Conservation (phyloP, 1,139 yeast genomes). For the Blastobotrys capitulatus region DNA sequence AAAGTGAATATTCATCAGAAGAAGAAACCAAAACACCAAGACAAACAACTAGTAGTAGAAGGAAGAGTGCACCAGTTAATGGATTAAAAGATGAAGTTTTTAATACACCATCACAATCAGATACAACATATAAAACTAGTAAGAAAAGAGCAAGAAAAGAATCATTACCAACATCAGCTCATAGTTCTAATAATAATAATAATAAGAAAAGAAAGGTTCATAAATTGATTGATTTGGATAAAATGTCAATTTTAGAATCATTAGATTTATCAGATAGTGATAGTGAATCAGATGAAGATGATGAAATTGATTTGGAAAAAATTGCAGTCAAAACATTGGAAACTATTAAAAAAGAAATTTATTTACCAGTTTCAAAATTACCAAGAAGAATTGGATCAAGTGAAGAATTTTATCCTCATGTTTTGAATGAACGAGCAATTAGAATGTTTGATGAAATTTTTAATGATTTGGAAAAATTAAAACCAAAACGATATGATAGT, state of each 20-base stretch:
- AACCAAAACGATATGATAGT: background rate
- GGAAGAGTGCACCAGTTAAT: background rate
- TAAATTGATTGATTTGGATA: background rate
- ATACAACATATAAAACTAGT: background rate
- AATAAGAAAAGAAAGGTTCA: background rate
- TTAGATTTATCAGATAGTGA: background rate
- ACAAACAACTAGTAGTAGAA: background rate
- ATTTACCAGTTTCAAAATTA: background rate
- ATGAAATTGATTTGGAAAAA: conserved; percentile 4
- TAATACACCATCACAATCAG: background rate
- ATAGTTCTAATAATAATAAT: no score
- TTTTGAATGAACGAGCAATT: background rate
- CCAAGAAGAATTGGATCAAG: background rate
- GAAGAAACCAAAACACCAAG: background rate
- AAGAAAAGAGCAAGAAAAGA: background rate
- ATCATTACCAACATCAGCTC: background rate
- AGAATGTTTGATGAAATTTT: background rate
- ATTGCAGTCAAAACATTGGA: conserved; percentile 2
- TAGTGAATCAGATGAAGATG: background rate
- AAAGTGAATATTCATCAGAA: background rate
- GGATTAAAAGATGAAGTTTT: background rate
- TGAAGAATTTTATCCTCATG: background rate
- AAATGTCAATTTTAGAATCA: background rate
- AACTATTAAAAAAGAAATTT: conserved; percentile 1
- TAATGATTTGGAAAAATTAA: background rate